phyloP scores from a whole-genome alignment of 1,284 basidiomycete genomes.

The Ganoderma multipileum region DNA sequence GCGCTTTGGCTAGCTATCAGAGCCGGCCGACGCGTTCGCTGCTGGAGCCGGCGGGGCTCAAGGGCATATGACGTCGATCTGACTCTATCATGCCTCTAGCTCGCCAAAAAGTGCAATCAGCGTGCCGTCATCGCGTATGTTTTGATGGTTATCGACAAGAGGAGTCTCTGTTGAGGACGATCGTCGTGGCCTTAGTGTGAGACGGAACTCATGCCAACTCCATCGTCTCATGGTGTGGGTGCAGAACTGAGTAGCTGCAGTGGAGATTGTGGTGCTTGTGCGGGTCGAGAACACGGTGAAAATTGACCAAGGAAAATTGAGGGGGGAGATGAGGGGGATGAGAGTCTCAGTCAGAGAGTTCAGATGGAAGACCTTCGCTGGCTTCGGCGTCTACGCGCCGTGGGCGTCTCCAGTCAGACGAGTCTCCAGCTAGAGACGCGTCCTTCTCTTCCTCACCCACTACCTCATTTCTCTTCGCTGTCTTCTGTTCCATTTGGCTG shows the following conservation, averaged over 20 bases:
- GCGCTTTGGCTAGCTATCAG: not conserved
- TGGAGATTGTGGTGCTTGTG: not conserved
- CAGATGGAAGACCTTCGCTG: not conserved
- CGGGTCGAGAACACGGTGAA: not conserved
- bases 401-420: no score
- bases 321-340: not conserved
- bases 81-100: no score
- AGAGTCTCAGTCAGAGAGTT: not conserved
- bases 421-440: no score
- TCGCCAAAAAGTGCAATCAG: not conserved
- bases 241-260: not conserved
- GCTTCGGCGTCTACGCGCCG: not conserved
- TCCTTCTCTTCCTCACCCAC: not conserved
- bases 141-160: not conserved
- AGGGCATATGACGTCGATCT: conserved; percentile 7
- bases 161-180: not conserved
- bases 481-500: not conserved
- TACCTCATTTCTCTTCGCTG: not conserved
- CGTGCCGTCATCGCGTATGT: not conserved
- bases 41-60: not conserved
- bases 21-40: not conserved
- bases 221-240: not conserved
- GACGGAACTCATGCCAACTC: not conserved
- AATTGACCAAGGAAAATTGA: not conserved
- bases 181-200: not conserved